Base-by-base conservation (phyloP, 2,329 filamentous ascomycete genomes). In the Thelonectria rubi region DNA sequence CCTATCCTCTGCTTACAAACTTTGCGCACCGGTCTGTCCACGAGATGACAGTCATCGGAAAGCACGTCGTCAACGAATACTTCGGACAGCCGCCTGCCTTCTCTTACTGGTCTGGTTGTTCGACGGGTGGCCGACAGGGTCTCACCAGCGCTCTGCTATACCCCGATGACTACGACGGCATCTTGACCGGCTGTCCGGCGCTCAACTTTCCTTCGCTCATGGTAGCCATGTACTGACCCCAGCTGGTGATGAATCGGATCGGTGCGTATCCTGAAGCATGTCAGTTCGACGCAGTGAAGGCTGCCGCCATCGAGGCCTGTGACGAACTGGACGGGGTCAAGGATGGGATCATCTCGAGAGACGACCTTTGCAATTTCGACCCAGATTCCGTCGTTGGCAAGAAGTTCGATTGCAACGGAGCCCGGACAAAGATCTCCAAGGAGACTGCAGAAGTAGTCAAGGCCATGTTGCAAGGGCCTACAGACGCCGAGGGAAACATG, bases 301-400 rank as follows among this genome's bases (percentile, higher is more conserved):
- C 30, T 3, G 42, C 54, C 11, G 64, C 65, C 0, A 48, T 52
- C 1, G 26, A 21, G 1, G 49, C 32, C 7, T 73, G 71, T 34
- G 71, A 73, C 18, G 61, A 47, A 2, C 42, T 65, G 2, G 70
- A 73, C 43, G 68, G 70, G 14, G 63, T 68, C 2, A 37, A 55
- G 2, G 71, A 72, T 32, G 69, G 70, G 0, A 54, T 71, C 30
- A 68, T 73, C 37, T 55, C 65, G 2, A 63, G 71, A 14, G 54
- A 54, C n/a, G 62, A 66, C 4, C 53, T 40, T 14, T 70, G 68
- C 50, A 11, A 45, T 8, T 65, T 70, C 20, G 55, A 70, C 10
- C 65, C 68, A 2, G 51, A 53, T n/a, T 48, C 39, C 15, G 42
- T 61, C 4, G 61, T 68, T 12, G 67, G 67, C 7, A 34, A 58